Base-by-base conservation (phyloP, 2,329 filamentous ascomycete genomes). In the Fusarium stilboides region DNA sequence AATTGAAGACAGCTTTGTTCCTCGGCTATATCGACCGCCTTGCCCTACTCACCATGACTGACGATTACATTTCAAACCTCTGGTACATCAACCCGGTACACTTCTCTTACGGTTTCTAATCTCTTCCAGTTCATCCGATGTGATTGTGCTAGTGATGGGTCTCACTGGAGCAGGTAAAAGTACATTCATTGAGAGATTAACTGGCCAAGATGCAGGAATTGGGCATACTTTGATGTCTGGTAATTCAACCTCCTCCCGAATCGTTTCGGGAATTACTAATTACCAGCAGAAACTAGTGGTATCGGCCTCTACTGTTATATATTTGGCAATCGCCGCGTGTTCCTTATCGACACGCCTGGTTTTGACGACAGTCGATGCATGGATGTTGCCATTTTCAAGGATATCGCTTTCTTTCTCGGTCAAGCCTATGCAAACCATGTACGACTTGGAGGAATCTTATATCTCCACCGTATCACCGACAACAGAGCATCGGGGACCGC, bases 101-200 rank as follows among this genome's bases (percentile, higher is more conserved):
- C 9, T 6, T n/a, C 7, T 9, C 7, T 8, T 7, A 37, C 8
- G n/a, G 14, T 26, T 20, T 17, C 40, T 24, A n/a, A 33, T 3
- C 6, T 14, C n/a, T 19, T 9, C 19, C 9, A 15, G 28, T 8
- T 6, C 28, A 28, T 62, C 12, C 43, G 37, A 40, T 20, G 19
- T 14, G n/a, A 49, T 26, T 26, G 62, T 20, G 50, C 59, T 24
- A 6, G 34, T 66, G 1, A 66, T 66, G 63, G 59, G 63, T 7
- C 47, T 76, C 51, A 78, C 76, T 8, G 76, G 76, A 2, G 68
- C 75, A 10, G 76, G 76, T 10, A 78, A 78, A 55, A 76, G 73
- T 44, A 74, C 72, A 3, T 76, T 78, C 49, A 75, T 78, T 39
- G 69, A 74, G 20, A 66, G 62, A 36, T 64, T 59, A n/a, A 72